Evolutionary conservation across 2,329 filamentous ascomycete species (phyloP).

Genomic region (Aaosphaeria pasadenensis): DNA sequence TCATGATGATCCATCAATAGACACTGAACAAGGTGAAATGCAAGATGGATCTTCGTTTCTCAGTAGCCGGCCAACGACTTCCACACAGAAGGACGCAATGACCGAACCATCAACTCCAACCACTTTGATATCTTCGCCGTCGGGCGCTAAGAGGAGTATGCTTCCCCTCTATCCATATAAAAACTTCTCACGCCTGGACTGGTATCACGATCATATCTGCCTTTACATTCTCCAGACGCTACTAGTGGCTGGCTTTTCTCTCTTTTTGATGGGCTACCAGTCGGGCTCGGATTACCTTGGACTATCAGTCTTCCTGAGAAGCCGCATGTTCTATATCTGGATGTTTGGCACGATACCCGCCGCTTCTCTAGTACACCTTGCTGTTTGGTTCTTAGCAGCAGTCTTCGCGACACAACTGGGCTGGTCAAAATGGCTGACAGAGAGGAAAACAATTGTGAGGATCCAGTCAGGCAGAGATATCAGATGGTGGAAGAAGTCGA

Average conservation of each 20-base stretch:
- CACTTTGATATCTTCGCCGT: background rate
- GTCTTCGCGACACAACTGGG: constrained; percentile 3
- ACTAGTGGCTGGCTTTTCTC: constrained; percentile 10
- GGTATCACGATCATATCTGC: constrained; percentile 16
- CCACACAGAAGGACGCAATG: background rate
- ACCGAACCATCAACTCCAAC: background rate
- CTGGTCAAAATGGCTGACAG: constrained; percentile 6
- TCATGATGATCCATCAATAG: constrained; percentile 5
- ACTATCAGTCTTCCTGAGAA: constrained; percentile 14
- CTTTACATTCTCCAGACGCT: constrained; percentile 15
- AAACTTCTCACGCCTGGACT: constrained; percentile 8
- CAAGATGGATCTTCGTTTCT: no score
- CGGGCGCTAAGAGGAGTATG: background rate
- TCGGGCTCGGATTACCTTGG: constrained; percentile 11
- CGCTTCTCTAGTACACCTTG: constrained; percentile 13
- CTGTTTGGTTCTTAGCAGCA: constrained; percentile 12
- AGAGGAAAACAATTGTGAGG: background rate
- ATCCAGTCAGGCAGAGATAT: background rate
- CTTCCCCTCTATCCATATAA: constrained; percentile 10
- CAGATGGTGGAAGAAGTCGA: constrained; percentile 5
- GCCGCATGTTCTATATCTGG: constrained; percentile 18
- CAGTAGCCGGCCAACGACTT: background rate
- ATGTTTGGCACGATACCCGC: constrained; percentile 14
- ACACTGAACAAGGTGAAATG: background rate
- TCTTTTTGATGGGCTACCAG: constrained; percentile 12